Base-by-base conservation (phyloP, 2,329 filamentous ascomycete species). In the Neofusicoccum umdonicola region DNA sequence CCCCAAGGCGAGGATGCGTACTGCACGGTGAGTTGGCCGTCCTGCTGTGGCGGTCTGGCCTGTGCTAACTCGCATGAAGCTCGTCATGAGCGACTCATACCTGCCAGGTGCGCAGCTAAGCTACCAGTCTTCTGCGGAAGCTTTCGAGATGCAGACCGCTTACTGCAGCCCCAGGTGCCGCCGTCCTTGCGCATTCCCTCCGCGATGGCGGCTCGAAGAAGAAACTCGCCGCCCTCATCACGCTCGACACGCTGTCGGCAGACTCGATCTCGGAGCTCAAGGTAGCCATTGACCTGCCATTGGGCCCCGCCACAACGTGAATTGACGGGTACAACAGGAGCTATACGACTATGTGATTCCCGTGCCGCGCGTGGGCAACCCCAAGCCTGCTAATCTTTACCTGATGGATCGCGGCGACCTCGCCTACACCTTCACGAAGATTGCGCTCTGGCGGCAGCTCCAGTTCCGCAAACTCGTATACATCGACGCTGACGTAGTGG, bases 401-500 rank as follows among this genome's bases (percentile, higher is more conserved):
- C 85, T 98, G 64, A 97, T 99, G 93, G 88, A 93, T 75, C 91
- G 95, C 62, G 86, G 88, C 68, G 95, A 99, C 74, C 84, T 99
- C 58, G 88, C 94, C 73, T 94, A 93, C 34, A 91, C 93, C 68
- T 98, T 98, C 74, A 98, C 95, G 70, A 99, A 99, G 82, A 93
- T 99, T 78, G 88, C 92, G 69, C 84, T 99, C 17, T 99, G 95
- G 95, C 91, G 89, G 69, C 90, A 93, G 78, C 89, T 87, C 3
- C 92, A 97, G 74, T 99, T 94, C 78, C 87, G 89, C 69, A 94
- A 90, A 79, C 92, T 99, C 64, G 91, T 99, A 65, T 99, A 98
- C 78, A 84, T 99, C 68, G 95, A 99, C 75, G 91, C 93, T 67
- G 95, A 99, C 73, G 87, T 97, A 45, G 90, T 99, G n/a, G 91